Evolutionary conservation across 768 basidiomycete genomes (phyloP).

Genomic region (Clitopilus passeckerianus): DNA sequence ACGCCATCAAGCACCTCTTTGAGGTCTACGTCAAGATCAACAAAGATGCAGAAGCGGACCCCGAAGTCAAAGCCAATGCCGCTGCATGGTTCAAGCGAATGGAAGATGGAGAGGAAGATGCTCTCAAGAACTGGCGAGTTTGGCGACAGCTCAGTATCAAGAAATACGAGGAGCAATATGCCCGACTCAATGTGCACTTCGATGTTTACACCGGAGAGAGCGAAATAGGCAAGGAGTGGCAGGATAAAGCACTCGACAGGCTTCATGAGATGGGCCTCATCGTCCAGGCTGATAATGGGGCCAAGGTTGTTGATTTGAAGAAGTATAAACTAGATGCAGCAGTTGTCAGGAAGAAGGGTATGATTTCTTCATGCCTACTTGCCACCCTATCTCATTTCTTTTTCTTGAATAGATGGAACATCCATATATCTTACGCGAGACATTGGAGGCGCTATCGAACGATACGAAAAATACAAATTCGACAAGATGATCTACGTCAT

Average conservation of each 20-base stretch:
- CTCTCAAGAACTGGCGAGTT: constrained; percentile 83
- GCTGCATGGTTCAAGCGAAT: constrained; percentile 90
- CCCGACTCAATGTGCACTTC: constrained; percentile 83
- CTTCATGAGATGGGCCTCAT: constrained; percentile 73
- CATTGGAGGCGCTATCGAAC: constrained; percentile 89
- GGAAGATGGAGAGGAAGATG: constrained; percentile 87
- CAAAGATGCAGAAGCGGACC: constrained; percentile 72
- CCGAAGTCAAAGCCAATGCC: constrained; percentile 68
- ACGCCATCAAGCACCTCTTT: constrained; percentile 93
- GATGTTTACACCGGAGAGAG: constrained; percentile 93
- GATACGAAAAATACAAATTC: constrained; percentile 86
- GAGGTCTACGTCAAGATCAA: constrained; percentile 94
- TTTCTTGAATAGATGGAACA: constrained; percentile 64
- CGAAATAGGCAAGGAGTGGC: constrained; percentile 66
- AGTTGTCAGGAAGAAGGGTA: constrained; percentile 82
- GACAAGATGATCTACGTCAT: constrained; percentile 93
- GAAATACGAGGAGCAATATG: constrained; percentile 87
- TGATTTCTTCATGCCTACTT: constrained; percentile 9
- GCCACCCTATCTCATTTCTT: background rate
- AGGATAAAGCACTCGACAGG: constrained; percentile 63
- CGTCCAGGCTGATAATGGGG: constrained; percentile 65
- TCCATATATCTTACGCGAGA: constrained; percentile 94
- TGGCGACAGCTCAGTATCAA: constrained; percentile 91
- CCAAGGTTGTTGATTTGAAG: constrained; percentile 82
- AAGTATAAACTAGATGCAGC: constrained; percentile 91